Base-by-base conservation (phyloP, 192 early-diverging fungal genomes). In the Radiomyces spectabilis region DNA sequence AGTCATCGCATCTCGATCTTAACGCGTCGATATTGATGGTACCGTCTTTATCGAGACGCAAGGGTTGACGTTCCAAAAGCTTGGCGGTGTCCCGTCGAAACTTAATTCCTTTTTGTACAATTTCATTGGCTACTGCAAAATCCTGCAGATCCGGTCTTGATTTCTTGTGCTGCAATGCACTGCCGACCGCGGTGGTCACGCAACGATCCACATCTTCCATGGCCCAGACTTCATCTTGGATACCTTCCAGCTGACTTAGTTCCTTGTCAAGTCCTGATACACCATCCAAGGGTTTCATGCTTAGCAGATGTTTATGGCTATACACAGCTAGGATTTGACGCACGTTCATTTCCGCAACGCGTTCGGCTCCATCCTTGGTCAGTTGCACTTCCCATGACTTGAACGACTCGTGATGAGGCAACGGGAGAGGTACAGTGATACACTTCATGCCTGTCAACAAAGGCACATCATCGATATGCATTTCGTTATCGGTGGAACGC, bases 1-100 rank as follows among this genome's bases (percentile, higher is more conserved):
- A 85, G 35, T 66, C 42, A 71, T 80, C 62, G 74, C 71, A 61
- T 27, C 75, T 58, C 49, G 75, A 59, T 58, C 66, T 60, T 2
- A 60, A 42, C 1, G 27, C 35, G 7, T 51, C 51, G 12, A 66
- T 15, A 22, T 58, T 44, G 15, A 59, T 3, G 1, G 1, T 29
- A 29, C 55, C 55, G n/a, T 39, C 35, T 18, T 35, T 24, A 9
- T 47, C 31, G 19, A 26, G 8, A 38, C 18, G 12, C 9, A 25
- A 6, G 12, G 38, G n/a, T n/a, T 39, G 22, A 43, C 15, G 6
- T 13, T 53, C 37, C 27, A 26, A 41, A n/a, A 54, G 30, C 27
- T 15, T 51, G 6, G 45, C 35, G 22, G 55, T 13, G 12, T 8
- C 22, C 38, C 50, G 39, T 26, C 57, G 35, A 10, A 64, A 35